phyloP scores from a whole-genome alignment of 257 asterid species.

The Sherardia arvensis region DNA sequence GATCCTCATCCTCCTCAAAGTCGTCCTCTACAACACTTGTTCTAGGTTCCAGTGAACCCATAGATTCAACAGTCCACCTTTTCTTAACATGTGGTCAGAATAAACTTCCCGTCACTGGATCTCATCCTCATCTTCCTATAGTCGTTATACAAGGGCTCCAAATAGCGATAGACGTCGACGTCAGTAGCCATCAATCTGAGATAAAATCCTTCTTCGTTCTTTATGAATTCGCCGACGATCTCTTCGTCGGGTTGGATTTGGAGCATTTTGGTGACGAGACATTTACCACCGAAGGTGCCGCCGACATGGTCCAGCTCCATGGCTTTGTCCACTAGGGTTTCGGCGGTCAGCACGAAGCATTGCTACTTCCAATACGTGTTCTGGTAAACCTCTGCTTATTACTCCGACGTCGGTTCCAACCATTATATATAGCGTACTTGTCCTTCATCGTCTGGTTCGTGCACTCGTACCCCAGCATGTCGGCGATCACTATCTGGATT shows the following conservation, averaged over 20 bases:
- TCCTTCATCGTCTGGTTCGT: too few species aligned
- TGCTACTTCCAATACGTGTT: slow-evolving; percentile 89
- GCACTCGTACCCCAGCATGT: too few species aligned
- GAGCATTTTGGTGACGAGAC: slow-evolving; percentile 90
- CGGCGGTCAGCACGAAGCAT: slow-evolving; percentile 92
- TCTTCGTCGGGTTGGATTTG: slow-evolving; percentile 98
- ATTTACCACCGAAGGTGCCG: slow-evolving; percentile 73
- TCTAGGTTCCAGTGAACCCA: slow-evolving; percentile 71
- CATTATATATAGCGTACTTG: too few species aligned
- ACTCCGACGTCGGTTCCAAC: too few species aligned
- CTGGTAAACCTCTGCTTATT: slow-evolving; percentile 84
- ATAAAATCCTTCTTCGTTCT: slow-evolving; percentile 90
- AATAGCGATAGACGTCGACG: slow-evolving; percentile 73
- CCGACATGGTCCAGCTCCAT: slow-evolving; percentile 98
- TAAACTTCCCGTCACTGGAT: slow-evolving; percentile 50
- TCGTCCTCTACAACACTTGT: slow-evolving; percentile 98
- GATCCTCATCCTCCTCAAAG: slow-evolving; percentile 97
- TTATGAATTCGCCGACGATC: slow-evolving; percentile 88
- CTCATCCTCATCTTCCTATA: slow-evolving; percentile 73
- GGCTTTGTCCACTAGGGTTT: slow-evolving; percentile 96
- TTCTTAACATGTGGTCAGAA: slow-evolving; percentile 76
- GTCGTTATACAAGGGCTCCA: slow-evolving; percentile 90
- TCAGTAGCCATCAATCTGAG: slow-evolving; percentile 87
- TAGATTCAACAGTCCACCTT: slow-evolving; percentile 78
- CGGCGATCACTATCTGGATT: too few species aligned